These are phyloP conservation scores for Cytospora piceae DNA, from an alignment of 2,329 filamentous ascomycete species.

Conservation along the genomic window DNA sequence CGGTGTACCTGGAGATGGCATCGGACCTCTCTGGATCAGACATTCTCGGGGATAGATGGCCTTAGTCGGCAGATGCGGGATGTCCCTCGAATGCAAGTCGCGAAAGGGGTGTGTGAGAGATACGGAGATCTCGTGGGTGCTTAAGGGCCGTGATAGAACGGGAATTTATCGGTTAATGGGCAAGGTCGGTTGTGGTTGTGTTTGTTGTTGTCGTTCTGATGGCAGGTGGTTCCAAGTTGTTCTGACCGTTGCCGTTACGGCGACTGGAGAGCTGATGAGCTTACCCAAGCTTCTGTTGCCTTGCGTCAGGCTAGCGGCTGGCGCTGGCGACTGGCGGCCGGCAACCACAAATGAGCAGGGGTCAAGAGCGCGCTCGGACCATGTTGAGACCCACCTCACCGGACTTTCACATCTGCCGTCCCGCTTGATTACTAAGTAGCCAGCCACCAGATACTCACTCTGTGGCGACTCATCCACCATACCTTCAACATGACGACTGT, in stretches of 20 bases:
- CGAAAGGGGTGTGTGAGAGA: background rate
- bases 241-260: conserved; percentile 11
- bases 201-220: conserved; percentile 6
- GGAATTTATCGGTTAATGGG: background rate
- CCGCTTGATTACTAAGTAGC: background rate
- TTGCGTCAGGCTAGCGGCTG: conserved; percentile 33
- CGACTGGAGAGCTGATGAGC: conserved; percentile 36
- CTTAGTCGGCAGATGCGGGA: background rate
- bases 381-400: background rate
- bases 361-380: background rate
- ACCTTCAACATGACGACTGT: background rate
- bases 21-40: conserved; percentile 65
- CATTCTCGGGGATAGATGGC: conserved; percentile 45
- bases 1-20: conserved; percentile 77
- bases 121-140: background rate
- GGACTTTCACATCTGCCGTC: background rate
- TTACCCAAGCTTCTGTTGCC: conserved; percentile 46
- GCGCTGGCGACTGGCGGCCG: conserved; percentile 14
- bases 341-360: background rate
- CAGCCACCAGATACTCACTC: background rate
- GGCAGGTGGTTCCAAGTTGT: conserved; percentile 6
- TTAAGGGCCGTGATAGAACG: background rate
- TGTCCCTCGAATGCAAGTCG: background rate
- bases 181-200: background rate
- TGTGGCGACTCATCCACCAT: background rate